Base-by-base conservation (phyloP, 257 asterid species). In the Schizonepeta tenuifolia region DNA sequence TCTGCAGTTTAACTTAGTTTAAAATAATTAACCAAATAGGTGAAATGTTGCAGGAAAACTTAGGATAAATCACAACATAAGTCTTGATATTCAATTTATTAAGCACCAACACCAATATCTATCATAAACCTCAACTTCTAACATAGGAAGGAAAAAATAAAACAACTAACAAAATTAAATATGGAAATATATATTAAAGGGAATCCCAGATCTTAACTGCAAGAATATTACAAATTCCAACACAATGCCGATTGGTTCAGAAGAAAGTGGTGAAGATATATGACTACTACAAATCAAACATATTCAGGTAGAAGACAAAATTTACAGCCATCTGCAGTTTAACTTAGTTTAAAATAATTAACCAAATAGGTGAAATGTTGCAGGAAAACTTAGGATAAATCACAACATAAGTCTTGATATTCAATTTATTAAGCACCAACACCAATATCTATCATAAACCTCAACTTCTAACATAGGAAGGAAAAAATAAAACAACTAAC, bases 171-270 rank as follows among this genome's bases (percentile, higher is more conserved):
- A 46, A 15, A 15, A 7, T n/a, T n/a, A n/a, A 38, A 68, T 38
- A 4, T 10, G 14, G 13, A 20, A 61, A 49, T 7, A 7, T 36
- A 36, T 7, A 35, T 20, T 5, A n/a, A n/a, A 14, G 5, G 51
- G 60, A 60, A 47, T 20, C 18, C 61, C 28, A 73, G 58, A 72
- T 66, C 71, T 78, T 47, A 12, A 47, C 47, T 33, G 14, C 50
- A 59, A 49, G 24, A 26, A 49, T 65, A 17, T 43, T n/a, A 35
- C 69, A 60, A 61, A 44, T 10, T 28, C 53, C 51, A 26, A 11
- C 18, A 41, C 18, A 13, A 7, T 40, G 21, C 66, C 17, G 33
- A 57, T 13, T n/a, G 17, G 53, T 62, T 35, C 55, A 26, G 55
- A 13, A 50, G n/a, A 60, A 72, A 31, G 6, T 56, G 26, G 62